Evolutionary conservation across 805 yeast species (phyloP).

Genomic region (Candida germanica): DNA sequence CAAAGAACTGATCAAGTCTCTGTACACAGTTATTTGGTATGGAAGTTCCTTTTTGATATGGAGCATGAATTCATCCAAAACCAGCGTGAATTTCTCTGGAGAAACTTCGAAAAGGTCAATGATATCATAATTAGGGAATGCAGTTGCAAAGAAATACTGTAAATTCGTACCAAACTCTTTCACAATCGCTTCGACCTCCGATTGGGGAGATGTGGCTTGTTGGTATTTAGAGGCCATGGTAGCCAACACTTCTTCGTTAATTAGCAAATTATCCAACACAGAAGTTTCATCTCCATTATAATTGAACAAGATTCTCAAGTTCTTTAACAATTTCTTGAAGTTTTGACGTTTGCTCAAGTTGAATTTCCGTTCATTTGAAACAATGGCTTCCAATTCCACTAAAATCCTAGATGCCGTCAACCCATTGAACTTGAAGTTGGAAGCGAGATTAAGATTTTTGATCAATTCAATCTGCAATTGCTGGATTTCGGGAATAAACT

Average conservation of each 20-base stretch:
- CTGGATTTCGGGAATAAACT: conserved; percentile 28
- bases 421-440: conserved; percentile 15
- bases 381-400: conserved; percentile 13
- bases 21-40: conserved; percentile 6
- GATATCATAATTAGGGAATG: conserved; percentile 6
- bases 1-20: conserved; percentile 4
- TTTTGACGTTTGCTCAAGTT: conserved; percentile 18
- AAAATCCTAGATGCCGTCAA: conserved; percentile 4
- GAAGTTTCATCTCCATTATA: conserved; percentile 30
- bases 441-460: neutral
- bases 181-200: conserved; percentile 5
- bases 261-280: conserved; percentile 33
- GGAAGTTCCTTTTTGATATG: conserved; percentile 3
- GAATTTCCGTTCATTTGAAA: conserved; percentile 12
- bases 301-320: conserved; percentile 30
- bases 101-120: conserved; percentile 11
- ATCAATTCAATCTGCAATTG: conserved; percentile 16
- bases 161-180: conserved; percentile 3
- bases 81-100: conserved; percentile 4
- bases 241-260: conserved; percentile 26
- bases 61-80: conserved; percentile 5
- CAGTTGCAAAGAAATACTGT: conserved; percentile 5
- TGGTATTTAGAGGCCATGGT: conserved; percentile 17
- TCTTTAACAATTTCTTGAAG: conserved; percentile 27
- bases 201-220: conserved; percentile 4